These are phyloP conservation scores for Suhomyces chickasaworum DNA, from an alignment of 1,139 yeast genomes.

Conservation along the genomic window DNA sequence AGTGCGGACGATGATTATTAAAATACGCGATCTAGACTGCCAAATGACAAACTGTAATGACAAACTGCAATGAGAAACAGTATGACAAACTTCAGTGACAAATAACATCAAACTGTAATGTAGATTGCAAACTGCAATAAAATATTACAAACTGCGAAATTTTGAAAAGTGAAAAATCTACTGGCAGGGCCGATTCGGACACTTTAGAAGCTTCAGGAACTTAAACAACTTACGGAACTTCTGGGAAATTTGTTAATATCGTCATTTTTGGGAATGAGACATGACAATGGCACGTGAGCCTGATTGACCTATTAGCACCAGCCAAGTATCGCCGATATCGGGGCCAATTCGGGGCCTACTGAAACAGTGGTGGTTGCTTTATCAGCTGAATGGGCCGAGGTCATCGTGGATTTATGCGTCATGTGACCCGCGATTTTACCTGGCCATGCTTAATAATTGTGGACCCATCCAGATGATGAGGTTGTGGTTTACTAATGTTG, in stretches of 20 bases:
- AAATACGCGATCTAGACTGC: slow-evolving; percentile 14
- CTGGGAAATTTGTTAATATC: background rate
- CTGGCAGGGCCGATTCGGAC: background rate
- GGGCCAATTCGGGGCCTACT: background rate
- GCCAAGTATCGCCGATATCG: too few relatives aligned
- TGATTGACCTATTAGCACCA: too few relatives aligned
- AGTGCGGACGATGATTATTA: slow-evolving; percentile 10
- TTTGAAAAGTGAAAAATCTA: background rate
- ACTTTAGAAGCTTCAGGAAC: too few relatives aligned
- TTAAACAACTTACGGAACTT: too few relatives aligned
- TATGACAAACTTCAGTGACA: too few relatives aligned
- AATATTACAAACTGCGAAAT: too few relatives aligned
- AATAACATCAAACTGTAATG: too few relatives aligned
- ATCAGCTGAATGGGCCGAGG: background rate
- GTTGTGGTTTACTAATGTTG: background rate
- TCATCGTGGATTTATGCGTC: background rate
- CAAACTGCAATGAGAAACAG: too few relatives aligned
- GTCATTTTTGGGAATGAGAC: too few relatives aligned
- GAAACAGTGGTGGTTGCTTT: background rate
- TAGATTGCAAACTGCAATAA: too few relatives aligned
- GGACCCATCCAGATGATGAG: background rate
- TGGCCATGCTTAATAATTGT: background rate
- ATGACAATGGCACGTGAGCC: too few relatives aligned
- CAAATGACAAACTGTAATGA: too few relatives aligned
- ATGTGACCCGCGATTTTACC: background rate